A percentile compares a stretch with the other conserved stretches of the same genome.
Evolutionary conservation across 305 asterid species (phyloP).

Genomic region (Rubia occidens): DNA sequence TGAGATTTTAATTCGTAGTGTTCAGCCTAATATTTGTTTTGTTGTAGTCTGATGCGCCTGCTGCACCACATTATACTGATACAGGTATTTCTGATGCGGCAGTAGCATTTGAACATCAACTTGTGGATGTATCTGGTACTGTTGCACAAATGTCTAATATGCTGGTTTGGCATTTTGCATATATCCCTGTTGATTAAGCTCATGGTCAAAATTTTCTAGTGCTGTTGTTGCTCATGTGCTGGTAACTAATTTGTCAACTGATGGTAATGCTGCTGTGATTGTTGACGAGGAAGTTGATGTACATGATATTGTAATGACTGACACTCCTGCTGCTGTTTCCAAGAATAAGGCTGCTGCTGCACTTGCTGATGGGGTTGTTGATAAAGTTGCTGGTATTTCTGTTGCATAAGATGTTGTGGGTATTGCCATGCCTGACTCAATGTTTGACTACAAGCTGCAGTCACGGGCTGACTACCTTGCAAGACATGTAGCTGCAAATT

Average conservation of each 20-base stretch:
- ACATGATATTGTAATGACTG: constrained; percentile 22
- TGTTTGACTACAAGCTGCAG: constrained; percentile 25
- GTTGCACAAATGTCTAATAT: constrained; percentile 17
- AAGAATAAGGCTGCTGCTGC: constrained; percentile 18
- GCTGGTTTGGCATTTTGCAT: constrained; percentile 27
- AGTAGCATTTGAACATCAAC: constrained; percentile 12
- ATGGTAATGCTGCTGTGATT: constrained; percentile 24
- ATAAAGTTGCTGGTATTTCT: constrained; percentile 41
- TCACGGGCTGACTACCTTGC: constrained; percentile 27
- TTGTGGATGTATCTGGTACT: constrained; percentile 20
- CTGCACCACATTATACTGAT: constrained; percentile 10
- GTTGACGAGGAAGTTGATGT: constrained; percentile 29
- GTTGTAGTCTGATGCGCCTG: constrained; percentile 15
- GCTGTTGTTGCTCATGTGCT: constrained; percentile 15
- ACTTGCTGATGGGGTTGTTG: constrained; percentile 25
- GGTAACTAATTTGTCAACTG: constrained; percentile 25
- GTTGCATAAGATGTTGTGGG: constrained; percentile 43
- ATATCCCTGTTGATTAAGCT: constrained; percentile 39
- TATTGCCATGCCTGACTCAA: constrained; percentile 42
- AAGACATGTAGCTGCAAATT: constrained; percentile 19
- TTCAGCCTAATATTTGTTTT: background rate
- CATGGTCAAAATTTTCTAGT: constrained; percentile 31
- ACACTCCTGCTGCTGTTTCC: constrained; percentile 30
- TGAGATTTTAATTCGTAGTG: too few relatives aligned
- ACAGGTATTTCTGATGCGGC: constrained; percentile 13